A percentile compares a stretch with the other conserved stretches of the same genome.
Conservation (phyloP, 2,329 filamentous ascomycete species). For the Fusarium tricinctum region DNA sequence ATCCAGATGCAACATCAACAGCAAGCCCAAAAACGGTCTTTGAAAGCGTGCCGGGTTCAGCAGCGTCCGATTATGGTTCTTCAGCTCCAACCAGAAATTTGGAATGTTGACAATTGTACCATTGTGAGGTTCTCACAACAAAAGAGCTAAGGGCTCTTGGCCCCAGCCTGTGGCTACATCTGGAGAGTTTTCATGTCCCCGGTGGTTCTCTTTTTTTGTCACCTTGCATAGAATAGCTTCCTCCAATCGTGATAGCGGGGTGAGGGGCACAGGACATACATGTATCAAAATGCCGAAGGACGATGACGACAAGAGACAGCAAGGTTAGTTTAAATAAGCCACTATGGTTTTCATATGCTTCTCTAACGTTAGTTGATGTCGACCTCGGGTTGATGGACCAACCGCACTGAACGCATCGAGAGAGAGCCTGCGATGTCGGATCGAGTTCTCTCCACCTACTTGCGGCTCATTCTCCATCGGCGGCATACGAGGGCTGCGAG, state of each 20-base stretch:
- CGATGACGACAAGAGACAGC: conserved; percentile 33
- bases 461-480: not conserved
- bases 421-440: conserved; percentile 4
- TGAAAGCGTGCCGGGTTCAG: conserved; percentile 9
- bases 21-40: not conserved
- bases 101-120: conserved; percentile 4
- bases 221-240: not conserved
- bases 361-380: not conserved
- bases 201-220: conserved; percentile 24
- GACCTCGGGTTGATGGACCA: conserved; percentile 3
- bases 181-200: conserved; percentile 12
- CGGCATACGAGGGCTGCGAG: not conserved
- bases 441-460: not conserved
- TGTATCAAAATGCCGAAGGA: conserved; percentile 31
- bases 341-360: conserved; percentile 12
- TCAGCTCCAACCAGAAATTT: conserved; percentile 5
- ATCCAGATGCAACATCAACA: conserved; percentile 2
- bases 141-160: conserved; percentile 23
- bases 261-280: conserved; percentile 6
- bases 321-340: conserved; percentile 4
- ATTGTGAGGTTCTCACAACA: conserved; percentile 15
- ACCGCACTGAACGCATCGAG: not conserved
- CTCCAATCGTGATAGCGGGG: conserved; percentile 3
- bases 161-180: conserved; percentile 19
- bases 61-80: conserved; percentile 14